Evolutionary conservation across 495 filamentous ascomycete species (phyloP).

Genomic region (Xylaria acuta): DNA sequence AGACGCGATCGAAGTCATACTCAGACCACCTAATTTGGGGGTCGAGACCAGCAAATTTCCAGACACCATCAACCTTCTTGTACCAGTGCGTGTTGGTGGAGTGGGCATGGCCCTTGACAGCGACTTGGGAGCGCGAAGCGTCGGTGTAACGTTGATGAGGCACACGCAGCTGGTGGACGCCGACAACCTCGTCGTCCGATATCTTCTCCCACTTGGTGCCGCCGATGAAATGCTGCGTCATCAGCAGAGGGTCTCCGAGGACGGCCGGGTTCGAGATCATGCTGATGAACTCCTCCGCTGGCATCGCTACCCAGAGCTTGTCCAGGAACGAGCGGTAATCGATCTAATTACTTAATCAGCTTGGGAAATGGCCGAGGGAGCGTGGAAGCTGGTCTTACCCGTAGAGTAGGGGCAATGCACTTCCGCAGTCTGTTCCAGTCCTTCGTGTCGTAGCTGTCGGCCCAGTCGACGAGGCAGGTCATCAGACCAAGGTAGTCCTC

Average conservation of each 20-base stretch:
- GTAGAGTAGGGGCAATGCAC: conserved; percentile 75
- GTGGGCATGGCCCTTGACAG: conserved; percentile 72
- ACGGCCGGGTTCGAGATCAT: conserved; percentile 73
- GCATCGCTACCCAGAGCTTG: conserved; percentile 74
- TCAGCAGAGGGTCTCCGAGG: conserved; percentile 72
- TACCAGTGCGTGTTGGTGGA: conserved; percentile 76
- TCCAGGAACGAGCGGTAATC: conserved; percentile 80
- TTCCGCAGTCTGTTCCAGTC: conserved; percentile 75
- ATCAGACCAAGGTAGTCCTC: conserved; percentile 60
- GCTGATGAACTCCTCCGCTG: conserved; percentile 71
- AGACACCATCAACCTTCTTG: conserved; percentile 73
- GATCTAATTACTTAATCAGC: conserved; percentile 45
- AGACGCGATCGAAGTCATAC: conserved; percentile 66
- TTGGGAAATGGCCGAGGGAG: background rate
- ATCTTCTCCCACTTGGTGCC: conserved; percentile 73
- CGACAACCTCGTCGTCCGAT: conserved; percentile 69
- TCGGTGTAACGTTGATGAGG: conserved; percentile 72
- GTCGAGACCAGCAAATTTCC: conserved; percentile 81
- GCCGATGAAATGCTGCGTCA: conserved; percentile 80
- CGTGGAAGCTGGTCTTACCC: conserved; percentile 45
- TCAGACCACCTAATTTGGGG: conserved; percentile 77
- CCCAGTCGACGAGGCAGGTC: conserved; percentile 73
- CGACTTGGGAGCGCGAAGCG: conserved; percentile 53
- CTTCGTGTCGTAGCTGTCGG: conserved; percentile 83
- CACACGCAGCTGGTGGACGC: conserved; percentile 79